Base-by-base conservation (phyloP, 441 rosid species). In the Syzygium malaccense region DNA sequence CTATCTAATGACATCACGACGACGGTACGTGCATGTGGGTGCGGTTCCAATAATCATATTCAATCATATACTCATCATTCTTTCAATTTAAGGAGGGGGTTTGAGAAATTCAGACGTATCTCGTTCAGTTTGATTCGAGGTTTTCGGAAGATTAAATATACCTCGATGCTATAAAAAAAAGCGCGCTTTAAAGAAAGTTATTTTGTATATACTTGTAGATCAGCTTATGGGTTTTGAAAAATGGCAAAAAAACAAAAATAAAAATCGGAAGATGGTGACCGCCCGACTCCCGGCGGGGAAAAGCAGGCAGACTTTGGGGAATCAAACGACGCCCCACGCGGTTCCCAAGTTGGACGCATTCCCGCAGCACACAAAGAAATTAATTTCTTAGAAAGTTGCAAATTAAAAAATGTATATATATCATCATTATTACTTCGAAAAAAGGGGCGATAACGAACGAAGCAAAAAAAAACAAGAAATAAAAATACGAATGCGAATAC, bases 161-260 rank as follows among this genome's bases (percentile, higher is more conserved):
- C 3, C 17, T 41, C 3, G 14, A 0, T 11, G 13, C 66, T 14
- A 56, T 19, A 56, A 56, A 56, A 14, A 7, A n/a, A 0, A 7
- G 2, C 0, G 2, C 0, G 0, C 13, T 60, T 51, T 10, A 0
- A 54, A 55, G 57, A 55, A 6, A 18, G 57, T 15, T 64, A 15
- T 7, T 64, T 15, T 30, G 4, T 15, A 53, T 4, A 64, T 64
- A 64, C 30, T 60, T 60, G 14, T 64, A 30, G 37, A 15, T 64
- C 20, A 17, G 71, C 17, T 37, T 3, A 12, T 71, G 80, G n/a
- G n/a, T 11, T 71, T 37, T 20, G 13, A 25, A 71, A 5, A 20
- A 14, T 30, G 48, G 51, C 9, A 23, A 20, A 19, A 23, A 5
- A 5, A 3, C 3, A 28, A 15, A 2, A 6, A 1, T 3, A 23